These are phyloP conservation scores for Coemansia nantahalensis DNA, from an alignment of 192 early-diverging fungal genomes.

Conservation along the genomic window DNA sequence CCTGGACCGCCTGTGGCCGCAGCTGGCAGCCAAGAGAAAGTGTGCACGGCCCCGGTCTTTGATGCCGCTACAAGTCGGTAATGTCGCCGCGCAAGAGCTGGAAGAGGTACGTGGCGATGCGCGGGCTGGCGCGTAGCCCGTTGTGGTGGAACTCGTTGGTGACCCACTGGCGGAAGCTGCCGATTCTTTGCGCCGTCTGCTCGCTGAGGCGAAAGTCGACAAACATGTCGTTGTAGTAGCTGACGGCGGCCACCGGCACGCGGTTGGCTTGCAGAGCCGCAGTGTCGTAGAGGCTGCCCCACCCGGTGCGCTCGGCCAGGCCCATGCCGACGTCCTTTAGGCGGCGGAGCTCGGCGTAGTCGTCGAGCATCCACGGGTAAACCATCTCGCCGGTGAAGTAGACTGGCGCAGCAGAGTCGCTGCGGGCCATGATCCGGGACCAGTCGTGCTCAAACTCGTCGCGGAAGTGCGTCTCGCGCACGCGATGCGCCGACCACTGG, in stretches of 20 bases:
- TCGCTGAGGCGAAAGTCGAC: conserved; percentile 62
- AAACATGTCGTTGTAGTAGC: conserved; percentile 74
- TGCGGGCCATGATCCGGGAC: conserved; percentile 25
- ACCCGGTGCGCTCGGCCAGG: conserved; percentile 55
- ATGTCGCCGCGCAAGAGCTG: conserved; percentile 57
- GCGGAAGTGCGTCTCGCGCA: conserved; percentile 52
- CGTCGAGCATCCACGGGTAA: conserved; percentile 73
- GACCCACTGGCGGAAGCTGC: conserved; percentile 61
- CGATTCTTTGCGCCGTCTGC: conserved; percentile 53
- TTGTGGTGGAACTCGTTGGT: conserved; percentile 70
- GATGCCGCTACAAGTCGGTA: conserved; percentile 30
- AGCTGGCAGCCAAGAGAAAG: too few species aligned
- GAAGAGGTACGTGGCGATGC: conserved; percentile 57
- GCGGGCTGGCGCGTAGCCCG: conserved; percentile 54
- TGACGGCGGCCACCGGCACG: conserved; percentile 59
- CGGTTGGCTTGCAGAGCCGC: conserved; percentile 49
- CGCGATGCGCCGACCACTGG: conserved; percentile 61
- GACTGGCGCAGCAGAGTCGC: conserved; percentile 30
- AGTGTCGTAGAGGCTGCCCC: conserved; percentile 60
- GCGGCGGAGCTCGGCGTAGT: conserved; percentile 60
- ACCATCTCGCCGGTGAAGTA: conserved; percentile 69
- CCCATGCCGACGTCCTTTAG: conserved; percentile 58
- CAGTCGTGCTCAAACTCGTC: conserved; percentile 51
- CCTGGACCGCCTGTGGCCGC: too few species aligned
- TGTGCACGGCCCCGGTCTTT: too few species aligned